Evolutionary conservation across 2,329 filamentous ascomycete genomes (phyloP), one percentile per base, ranked within the genome.

Genomic region (Hypoxylon sp.): DNA sequence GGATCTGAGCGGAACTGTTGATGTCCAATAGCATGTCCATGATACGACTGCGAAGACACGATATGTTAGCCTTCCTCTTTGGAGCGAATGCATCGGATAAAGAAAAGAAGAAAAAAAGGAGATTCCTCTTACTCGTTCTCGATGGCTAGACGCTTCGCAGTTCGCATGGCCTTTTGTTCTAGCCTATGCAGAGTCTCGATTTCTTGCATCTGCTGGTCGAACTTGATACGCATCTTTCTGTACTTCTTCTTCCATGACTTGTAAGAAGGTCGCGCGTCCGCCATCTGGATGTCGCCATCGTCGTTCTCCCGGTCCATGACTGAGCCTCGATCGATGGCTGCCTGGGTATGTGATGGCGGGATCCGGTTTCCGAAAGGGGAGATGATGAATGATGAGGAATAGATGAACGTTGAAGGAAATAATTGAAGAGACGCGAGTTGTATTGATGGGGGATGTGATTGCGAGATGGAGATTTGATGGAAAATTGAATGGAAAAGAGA

Each of bases 221-320:
- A 96, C 23, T 82, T 80, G 72, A 89, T 82, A 76, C 89, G 88
- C 87, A 95, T 91, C 82, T 96, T 96, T 69, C 90, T 89, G 75
- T 96, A 99, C 81, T 99, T 99, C 79, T 97, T 96, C 83, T 91
- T 92, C 81, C 83, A 89, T 40, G 86, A 89, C 70, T 85, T 88
- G 74, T 88, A 86, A 3, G 78, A 83, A 69, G 77, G 79, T 74
- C 78, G 82, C 53, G 73, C 70, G 67, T 81, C 78, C 55, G 67
- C 70, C 69, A 72, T 73, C 27, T 68, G 68, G 18, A 66, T 61
- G 50, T 75, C 73, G 7, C 70, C 72, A 33, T 69, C 69, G 23
- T 72, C 67, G 41, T 71, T 67, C 40, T 79, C 78, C 47, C 66
- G 64, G 46, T 67, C 68, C 45, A 71, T 73, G 58, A 70, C 62